Base-by-base conservation (phyloP, 2,329 filamentous ascomycete genomes). In the Achaetomium macrosporum region DNA sequence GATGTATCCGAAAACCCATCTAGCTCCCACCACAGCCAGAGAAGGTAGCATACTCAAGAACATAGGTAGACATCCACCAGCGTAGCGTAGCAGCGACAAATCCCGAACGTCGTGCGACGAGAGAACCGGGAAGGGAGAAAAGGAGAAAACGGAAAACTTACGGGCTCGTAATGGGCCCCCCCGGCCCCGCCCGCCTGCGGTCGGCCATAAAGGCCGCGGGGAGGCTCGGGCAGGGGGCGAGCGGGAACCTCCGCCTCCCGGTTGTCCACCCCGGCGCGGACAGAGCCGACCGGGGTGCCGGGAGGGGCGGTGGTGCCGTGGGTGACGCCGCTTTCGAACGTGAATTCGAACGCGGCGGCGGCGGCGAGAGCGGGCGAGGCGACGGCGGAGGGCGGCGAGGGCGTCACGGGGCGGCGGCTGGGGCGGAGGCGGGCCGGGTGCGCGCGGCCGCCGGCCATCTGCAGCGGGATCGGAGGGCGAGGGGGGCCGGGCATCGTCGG, bases 361-460 rank as follows among this genome's bases (percentile, higher is more conserved):
- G 25, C 25, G 25, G 4, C 25, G 25, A 25, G 25, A 7, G 25
- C 25, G 25, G 25, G 25, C 40, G 17, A 42, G 19, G 15, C n/a
- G n/a, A n/a, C n/a, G n/a, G n/a, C 29, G 13, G 25, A 31, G 6
- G 43, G 16, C 12, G 30, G 43, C 43, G 30, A 12, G 10, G 43
- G 10, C 30, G 43, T 8, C 15, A 20, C 30, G 10, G 43, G 25
- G 30, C 25, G 16, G 30, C 29, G 25, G 43, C 50, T 46, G 25
- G n/a, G 39, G 10, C 42, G 4, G 19, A 17, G 44, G 49, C 15
- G 54, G 36, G 53, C 57, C 29, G 53, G 55, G 36, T 48, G 31
- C 5, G 55, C 25, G 15, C 53, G 55, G 13, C 55, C 55, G 19
- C 48, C 53, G 1, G 46, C 51, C 51, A 56, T 57, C 1, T 15